These are phyloP conservation scores for Melastoma malabathricum DNA, from an alignment of 345 rosid genomes.

Conservation along the genomic window DNA sequence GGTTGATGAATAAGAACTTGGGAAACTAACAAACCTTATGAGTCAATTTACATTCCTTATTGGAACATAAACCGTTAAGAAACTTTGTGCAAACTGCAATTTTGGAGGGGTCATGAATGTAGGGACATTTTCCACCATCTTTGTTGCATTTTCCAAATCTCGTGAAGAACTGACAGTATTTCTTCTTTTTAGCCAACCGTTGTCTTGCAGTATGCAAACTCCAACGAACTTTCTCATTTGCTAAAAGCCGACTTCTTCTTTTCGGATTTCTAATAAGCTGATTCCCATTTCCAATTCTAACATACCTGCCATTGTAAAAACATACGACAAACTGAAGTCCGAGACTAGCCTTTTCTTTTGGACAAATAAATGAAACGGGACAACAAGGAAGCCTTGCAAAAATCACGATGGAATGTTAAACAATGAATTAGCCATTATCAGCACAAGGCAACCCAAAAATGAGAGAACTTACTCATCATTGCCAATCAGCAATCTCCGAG, in stretches of 20 bases:
- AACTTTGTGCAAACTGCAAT: constrained; percentile 92
- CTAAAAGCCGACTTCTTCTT: constrained; percentile 74
- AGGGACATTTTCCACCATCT: constrained; percentile 81
- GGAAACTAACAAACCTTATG: constrained; percentile 52
- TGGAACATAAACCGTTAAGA: constrained; percentile 66
- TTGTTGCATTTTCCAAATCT: constrained; percentile 98
- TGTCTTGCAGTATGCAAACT: constrained; percentile 86
- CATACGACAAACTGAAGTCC: neutral
- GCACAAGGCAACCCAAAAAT: neutral
- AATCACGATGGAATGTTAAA: neutral
- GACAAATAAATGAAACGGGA: neutral
- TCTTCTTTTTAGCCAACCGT: constrained; percentile 66
- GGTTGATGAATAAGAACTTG: constrained; percentile 2
- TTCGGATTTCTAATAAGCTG: constrained; percentile 93
- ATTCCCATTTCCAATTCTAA: constrained; percentile 87
- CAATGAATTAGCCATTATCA: constrained; percentile 1
- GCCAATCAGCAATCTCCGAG: constrained; percentile 84
- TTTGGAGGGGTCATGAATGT: constrained; percentile 84
- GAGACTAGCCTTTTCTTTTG: neutral
- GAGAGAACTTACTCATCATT: constrained; percentile 72
- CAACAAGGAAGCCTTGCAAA: neutral
- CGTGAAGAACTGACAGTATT: constrained; percentile 88
- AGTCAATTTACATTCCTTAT: constrained; percentile 74
- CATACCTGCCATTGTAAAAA: constrained; percentile 51
- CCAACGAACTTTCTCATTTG: constrained; percentile 95